Evolutionary conservation across 177 flowering plant genomes (phyloP).

Genomic region (Vitis hybrid): DNA sequence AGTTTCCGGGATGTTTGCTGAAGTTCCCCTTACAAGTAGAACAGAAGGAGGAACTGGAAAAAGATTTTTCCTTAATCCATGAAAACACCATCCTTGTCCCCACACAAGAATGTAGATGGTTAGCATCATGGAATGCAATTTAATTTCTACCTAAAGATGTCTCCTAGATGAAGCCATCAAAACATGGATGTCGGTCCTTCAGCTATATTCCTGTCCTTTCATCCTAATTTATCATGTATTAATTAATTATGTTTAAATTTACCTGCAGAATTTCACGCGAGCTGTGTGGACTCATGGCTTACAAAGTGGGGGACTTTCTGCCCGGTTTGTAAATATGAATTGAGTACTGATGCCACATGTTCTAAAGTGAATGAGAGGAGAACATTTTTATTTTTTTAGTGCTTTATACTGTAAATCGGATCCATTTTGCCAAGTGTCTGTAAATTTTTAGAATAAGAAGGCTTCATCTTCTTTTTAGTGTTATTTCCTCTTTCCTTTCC

Average conservation of each 20-base stretch:
- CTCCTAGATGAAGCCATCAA: neutral
- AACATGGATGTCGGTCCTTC: neutral
- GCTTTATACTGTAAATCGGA: too few relatives aligned
- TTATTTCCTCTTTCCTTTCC: too few relatives aligned
- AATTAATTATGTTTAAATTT: slow-evolving; percentile 1
- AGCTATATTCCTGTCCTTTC: neutral
- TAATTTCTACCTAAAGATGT: neutral
- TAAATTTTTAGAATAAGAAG: too few relatives aligned
- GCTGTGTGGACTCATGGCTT: slow-evolving; percentile 69
- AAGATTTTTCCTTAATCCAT: too few relatives aligned
- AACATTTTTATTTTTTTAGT: slow-evolving; percentile 9
- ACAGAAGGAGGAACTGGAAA: too few relatives aligned
- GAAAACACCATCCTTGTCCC: too few relatives aligned
- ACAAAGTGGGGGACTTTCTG: slow-evolving; percentile 72
- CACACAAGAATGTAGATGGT: too few relatives aligned
- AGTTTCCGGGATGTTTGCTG: neutral
- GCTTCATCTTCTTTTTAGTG: too few relatives aligned
- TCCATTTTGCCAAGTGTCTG: too few relatives aligned
- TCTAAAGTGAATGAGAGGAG: slow-evolving; percentile 18
- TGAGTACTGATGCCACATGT: slow-evolving; percentile 18
- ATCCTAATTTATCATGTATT: neutral
- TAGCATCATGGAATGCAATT: neutral
- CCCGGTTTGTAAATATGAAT: slow-evolving; percentile 66
- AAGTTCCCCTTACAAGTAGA: neutral
- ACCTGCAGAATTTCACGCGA: slow-evolving; percentile 56